Base-by-base conservation (phyloP, 177 flowering plant species). In the Vitis hybrid region DNA sequence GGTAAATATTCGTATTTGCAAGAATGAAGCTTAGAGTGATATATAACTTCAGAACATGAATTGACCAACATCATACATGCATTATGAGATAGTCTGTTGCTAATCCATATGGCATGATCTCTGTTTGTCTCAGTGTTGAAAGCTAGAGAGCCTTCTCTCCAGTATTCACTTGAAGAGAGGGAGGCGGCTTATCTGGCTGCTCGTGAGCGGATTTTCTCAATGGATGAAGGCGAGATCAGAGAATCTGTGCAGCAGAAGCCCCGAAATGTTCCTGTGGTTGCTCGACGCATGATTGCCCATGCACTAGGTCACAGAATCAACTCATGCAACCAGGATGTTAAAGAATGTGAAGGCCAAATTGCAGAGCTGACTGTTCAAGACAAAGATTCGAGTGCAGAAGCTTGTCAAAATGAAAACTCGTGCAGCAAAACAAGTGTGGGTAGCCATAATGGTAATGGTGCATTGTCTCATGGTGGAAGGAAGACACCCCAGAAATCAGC, bases 261-360 rank as follows among this genome's bases (percentile, higher is more conserved):
- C 72, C 80, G 85, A 54, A 83, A 68, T 55, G 69, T 78, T 68
- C 97, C 96, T 79, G 89, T 78, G 56, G 98, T 91, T 80, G 97
- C 97, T 58, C 94, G 82, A 17, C 86, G 97, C 30, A 91, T 93
- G 98, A 93, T 93, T 77, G 92, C 91, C 18, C 97, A 87, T 86
- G 96, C 97, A 0, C 83, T 93, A 21, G 98, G 98, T 54, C 85
- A 83, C 69, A 84, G 80, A 79, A 77, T 84, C 13, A 73, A 67
- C 55, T 61, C 69, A 23, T 11, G 65, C 12, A 65, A 64, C 55
- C 81, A 80, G 54, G 78, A 66, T 52, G 23, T 2, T 19, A 64
- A 56, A 51, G 77, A 64, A 50, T 7, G 40, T 19, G 67, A 21
- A 52, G 74, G 23, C 45, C 54, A 62, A 45, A 55, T 49, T 17